A percentile compares a stretch with the other conserved stretches of the same genome.
Evolutionary conservation across 75 land plant genomes (phyloP).

Genomic region (Cryptomeria japonica): DNA sequence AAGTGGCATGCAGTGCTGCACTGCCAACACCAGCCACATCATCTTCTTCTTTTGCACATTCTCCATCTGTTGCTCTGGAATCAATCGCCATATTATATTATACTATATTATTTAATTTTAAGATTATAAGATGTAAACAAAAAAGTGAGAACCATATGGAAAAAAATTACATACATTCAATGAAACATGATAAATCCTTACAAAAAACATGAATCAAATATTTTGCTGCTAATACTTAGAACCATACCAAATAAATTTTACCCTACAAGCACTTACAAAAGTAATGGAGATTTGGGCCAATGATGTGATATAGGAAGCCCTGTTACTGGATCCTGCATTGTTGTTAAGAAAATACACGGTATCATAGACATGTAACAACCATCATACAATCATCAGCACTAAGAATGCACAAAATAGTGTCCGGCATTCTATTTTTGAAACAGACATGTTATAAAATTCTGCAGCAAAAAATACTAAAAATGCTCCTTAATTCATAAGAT

Average conservation of each 20-base stretch:
- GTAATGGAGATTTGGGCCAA: conserved; percentile 57
- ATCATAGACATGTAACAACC: not conserved
- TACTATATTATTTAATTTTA: too few relatives aligned
- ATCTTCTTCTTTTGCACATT: too few relatives aligned
- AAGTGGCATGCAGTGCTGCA: too few relatives aligned
- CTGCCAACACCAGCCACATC: too few relatives aligned
- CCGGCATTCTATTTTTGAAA: too few relatives aligned
- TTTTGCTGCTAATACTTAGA: not conserved
- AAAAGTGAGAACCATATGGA: too few relatives aligned
- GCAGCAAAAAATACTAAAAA: not conserved
- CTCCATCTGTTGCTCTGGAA: too few relatives aligned
- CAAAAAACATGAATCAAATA: not conserved
- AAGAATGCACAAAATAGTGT: not conserved
- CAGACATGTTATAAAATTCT: not conserved
- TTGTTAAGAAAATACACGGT: not conserved
- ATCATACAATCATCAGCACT: not conserved
- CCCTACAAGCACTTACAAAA: conserved; percentile 58
- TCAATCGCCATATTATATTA: too few relatives aligned
- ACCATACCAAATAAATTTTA: not conserved
- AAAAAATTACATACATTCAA: too few relatives aligned
- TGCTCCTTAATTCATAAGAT: not conserved
- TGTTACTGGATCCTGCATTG: conserved; percentile 87
- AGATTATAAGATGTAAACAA: too few relatives aligned
- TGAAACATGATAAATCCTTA: not conserved
- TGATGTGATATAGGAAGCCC: conserved; percentile 76